Conservation (phyloP, 2,329 filamentous ascomycete species). For the Microsporum ferrugineum region DNA sequence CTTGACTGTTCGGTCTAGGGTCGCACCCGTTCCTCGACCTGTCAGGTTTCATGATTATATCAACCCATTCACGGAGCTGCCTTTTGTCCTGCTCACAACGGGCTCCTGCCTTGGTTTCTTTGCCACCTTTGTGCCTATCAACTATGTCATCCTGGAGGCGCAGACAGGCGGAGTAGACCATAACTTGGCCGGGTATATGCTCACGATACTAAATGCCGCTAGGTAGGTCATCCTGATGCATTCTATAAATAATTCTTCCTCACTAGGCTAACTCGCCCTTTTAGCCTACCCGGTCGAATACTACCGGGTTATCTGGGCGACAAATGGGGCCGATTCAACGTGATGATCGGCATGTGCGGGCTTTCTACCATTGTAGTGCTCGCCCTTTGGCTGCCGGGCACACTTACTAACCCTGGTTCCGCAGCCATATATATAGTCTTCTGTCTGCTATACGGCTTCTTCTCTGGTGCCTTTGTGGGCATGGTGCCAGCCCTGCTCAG, state of each 20-base stretch:
- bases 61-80: slow-evolving; percentile 36
- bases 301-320: slow-evolving; percentile 46
- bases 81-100: slow-evolving; percentile 35
- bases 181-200: slow-evolving; percentile 41
- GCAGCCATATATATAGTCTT: slow-evolving; percentile 48
- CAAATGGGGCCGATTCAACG: slow-evolving; percentile 44
- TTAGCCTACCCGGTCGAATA: slow-evolving; percentile 44
- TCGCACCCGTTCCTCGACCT: slow-evolving; percentile 18
- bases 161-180: slow-evolving; percentile 38
- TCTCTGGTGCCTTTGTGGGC: slow-evolving; percentile 54
- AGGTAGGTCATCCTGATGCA: slow-evolving; percentile 24
- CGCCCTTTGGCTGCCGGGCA: slow-evolving; percentile 43
- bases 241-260: background rate
- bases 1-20: slow-evolving; percentile 41
- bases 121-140: slow-evolving; percentile 49
- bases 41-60: slow-evolving; percentile 8
- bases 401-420: slow-evolving; percentile 19
- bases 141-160: slow-evolving; percentile 40
- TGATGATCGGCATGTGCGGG: slow-evolving; percentile 40
- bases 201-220: slow-evolving; percentile 44
- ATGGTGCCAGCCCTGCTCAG: slow-evolving; percentile 54
- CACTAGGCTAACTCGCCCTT: background rate
- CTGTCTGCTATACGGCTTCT: slow-evolving; percentile 57
- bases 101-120: slow-evolving; percentile 47
- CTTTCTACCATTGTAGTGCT: slow-evolving; percentile 39